Percentiles rank a stretch among this genome's conserved stretches.
phyloP scores from a whole-genome alignment of 768 basidiomycete species.

The Favolaschia claudopus region DNA sequence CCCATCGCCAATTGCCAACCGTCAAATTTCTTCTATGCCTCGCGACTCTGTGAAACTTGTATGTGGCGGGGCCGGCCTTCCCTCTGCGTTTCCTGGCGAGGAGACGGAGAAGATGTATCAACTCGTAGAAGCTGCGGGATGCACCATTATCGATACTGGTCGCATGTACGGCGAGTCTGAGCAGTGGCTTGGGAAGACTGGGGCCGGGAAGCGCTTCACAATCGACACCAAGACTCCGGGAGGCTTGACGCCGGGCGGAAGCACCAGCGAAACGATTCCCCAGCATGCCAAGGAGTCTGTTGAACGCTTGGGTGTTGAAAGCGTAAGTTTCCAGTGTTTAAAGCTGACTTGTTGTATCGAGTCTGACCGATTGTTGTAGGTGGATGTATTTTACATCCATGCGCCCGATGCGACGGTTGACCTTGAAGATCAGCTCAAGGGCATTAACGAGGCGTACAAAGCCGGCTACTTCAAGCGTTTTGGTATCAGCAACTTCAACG shows the following conservation, averaged over 20 bases:
- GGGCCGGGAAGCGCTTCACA: neutral
- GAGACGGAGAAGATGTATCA: neutral
- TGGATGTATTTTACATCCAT: neutral
- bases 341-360: too few relatives aligned
- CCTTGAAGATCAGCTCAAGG: neutral
- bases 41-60: too few relatives aligned
- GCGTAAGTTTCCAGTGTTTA: too few relatives aligned
- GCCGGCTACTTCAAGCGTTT: constrained; percentile 1
- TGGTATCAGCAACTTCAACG: neutral
- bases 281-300: too few relatives aligned
- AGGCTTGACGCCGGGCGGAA: neutral
- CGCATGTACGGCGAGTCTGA: neutral
- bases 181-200: neutral
- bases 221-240: neutral
- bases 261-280: neutral
- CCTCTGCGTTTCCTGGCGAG: neutral
- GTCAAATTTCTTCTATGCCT: too few relatives aligned
- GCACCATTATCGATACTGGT: neutral
- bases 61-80: too few relatives aligned
- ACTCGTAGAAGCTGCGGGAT: neutral
- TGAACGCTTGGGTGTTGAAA: too few relatives aligned
- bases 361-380: neutral
- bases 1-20: too few relatives aligned
- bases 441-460: neutral
- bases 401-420: neutral